These are phyloP conservation scores for Chlorella sp. DNA, from an alignment of 139 green algal genomes.

Conservation along the genomic window DNA sequence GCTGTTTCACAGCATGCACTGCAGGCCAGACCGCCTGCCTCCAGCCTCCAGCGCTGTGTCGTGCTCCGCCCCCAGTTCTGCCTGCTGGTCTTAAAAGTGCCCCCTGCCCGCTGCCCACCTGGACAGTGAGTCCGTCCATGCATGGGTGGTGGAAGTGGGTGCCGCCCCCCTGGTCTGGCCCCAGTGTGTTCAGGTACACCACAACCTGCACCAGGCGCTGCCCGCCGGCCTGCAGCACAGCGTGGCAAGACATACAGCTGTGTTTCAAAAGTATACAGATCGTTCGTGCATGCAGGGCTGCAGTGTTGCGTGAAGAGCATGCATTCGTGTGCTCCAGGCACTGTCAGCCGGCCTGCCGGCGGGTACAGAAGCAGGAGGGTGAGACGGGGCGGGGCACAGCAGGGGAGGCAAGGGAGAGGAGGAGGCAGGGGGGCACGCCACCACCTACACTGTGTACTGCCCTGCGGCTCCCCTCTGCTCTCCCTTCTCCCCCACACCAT, in stretches of 20 bases:
- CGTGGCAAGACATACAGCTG: not conserved
- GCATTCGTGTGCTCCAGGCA: not conserved
- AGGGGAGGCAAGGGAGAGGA: not conserved
- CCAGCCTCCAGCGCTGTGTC: not conserved
- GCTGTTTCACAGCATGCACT: not conserved
- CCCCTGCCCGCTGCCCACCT: not conserved
- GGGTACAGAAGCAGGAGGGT: too few relatives aligned
- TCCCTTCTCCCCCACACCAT: too few relatives aligned
- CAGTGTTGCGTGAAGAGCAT: too few relatives aligned
- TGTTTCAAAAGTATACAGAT: not conserved
- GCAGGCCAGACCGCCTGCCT: too few relatives aligned
- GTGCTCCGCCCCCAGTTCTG: not conserved
- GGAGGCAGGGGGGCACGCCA: not conserved
- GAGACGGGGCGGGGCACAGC: too few relatives aligned
- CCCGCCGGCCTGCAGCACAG: not conserved
- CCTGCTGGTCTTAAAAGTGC: too few relatives aligned
- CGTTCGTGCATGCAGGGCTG: not conserved
- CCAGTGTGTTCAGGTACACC: slow-evolving; percentile 1
- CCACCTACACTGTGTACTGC: not conserved
- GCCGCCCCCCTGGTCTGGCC: not conserved
- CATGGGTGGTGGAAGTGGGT: slow-evolving; percentile 13
- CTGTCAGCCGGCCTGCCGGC: not conserved
- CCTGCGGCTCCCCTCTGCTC: not conserved
- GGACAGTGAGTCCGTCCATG: not conserved
- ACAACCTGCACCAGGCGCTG: slow-evolving; percentile 35